Evolutionary conservation across 2,329 filamentous ascomycete genomes (phyloP), one percentile per base, ranked within the genome.

Genomic region (Neoarthrinium moseri): DNA sequence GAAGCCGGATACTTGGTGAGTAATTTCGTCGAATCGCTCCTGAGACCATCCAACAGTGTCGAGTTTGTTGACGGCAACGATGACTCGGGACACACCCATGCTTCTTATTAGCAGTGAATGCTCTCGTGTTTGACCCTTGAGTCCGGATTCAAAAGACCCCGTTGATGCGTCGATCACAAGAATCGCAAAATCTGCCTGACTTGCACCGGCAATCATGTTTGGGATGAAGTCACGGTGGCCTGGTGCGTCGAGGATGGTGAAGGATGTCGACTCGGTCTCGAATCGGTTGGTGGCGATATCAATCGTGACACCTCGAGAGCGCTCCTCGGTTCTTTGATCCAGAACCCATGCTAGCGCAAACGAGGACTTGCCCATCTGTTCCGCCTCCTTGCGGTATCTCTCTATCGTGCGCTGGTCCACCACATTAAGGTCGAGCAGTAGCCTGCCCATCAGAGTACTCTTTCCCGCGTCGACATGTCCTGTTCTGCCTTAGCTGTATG

Each of bases 391-490:
- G 17, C 85, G 81, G 57, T 95, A 91, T 63, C 87, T 92, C 46
- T 96, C 90, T 49, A 99, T 78, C 0, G 91, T 92, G 49, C 91
- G 78, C 61, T 95, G 83, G 55, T 96, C 89, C 6, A 99, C 84
- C 21, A 91, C 87, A 49, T 91, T 87, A 32, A 96, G 78, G 57
- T 99, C 94, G 33, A 92, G 84, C 5, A 99, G 73, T 22, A 99
- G 68, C n/a, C 94, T 84, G 1, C 92, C 94, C 92, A 99, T 97
- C 29, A 99, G 77, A 5, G 94, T 99, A 64, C 91, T 96, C 68
- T 99, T 99, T 43, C 94, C 94, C 43, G 95, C 92, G 65, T 99
- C 94, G 45, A 99, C 94, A 64, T 99, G 94, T 12, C 94, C 91
- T 90, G 62, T 20, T n/a, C 23, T 2, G 7, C 12, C 20, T 43